These are phyloP conservation scores for Apostasia shenzhenica DNA, from an alignment of 106 monocot genomes.

Conservation along the genomic window DNA sequence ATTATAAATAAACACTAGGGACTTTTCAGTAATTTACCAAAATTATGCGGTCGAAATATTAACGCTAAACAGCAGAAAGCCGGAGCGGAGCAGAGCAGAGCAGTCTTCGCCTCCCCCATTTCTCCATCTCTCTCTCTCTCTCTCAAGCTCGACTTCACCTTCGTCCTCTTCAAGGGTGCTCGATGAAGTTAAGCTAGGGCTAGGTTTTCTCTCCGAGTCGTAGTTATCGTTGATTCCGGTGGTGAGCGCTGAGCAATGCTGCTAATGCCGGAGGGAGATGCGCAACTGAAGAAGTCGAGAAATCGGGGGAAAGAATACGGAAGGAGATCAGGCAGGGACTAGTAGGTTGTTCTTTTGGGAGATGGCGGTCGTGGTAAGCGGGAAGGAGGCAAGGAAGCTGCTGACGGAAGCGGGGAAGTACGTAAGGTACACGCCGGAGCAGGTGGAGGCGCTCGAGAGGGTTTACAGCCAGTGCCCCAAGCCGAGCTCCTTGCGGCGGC, in stretches of 20 bases:
- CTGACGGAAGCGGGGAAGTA: slow-evolving; percentile 74
- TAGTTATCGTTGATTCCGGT: not conserved
- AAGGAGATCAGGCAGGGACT: not conserved
- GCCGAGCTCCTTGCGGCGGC: slow-evolving; percentile 66
- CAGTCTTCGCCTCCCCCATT: too few relatives aligned
- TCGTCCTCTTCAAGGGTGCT: not conserved
- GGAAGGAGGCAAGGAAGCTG: slow-evolving; percentile 17
- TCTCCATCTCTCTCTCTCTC: too few relatives aligned
- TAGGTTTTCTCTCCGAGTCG: not conserved
- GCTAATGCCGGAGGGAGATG: slow-evolving; percentile 5
- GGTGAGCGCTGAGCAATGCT: not conserved
- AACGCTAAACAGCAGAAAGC: too few relatives aligned
- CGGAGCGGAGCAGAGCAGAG: too few relatives aligned
- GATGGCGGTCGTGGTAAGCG: slow-evolving; percentile 45
- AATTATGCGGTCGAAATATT: too few relatives aligned
- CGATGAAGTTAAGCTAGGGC: not conserved
- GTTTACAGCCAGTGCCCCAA: slow-evolving; percentile 81
- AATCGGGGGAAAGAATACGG: not conserved
- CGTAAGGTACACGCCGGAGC: slow-evolving; percentile 90
- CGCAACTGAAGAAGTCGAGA: not conserved
- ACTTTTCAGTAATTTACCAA: too few relatives aligned
- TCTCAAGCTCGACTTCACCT: too few relatives aligned
- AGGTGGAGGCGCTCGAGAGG: slow-evolving; percentile 87
- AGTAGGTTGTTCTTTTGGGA: not conserved
- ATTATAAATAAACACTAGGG: too few relatives aligned